Evolutionary conservation across 768 basidiomycete species (phyloP).

Genomic region (Roridomyces roridus): DNA sequence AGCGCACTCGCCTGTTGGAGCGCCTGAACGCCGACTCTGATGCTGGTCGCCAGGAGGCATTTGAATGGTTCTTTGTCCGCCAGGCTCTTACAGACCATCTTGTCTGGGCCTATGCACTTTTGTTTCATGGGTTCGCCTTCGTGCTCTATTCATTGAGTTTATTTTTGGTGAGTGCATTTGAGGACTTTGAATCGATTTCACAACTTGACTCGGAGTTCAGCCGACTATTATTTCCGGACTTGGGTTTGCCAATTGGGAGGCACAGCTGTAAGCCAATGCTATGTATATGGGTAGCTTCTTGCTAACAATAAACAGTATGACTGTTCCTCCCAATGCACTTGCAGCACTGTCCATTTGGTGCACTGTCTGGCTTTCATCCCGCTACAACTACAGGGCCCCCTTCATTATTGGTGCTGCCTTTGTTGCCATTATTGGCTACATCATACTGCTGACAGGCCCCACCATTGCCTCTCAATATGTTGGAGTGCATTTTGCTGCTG

Average conservation of each 20-base stretch:
- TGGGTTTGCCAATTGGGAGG: conserved; percentile 65
- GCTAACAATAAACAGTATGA: too few relatives aligned
- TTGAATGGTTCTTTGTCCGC: conserved; percentile 62
- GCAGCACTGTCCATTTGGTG: conserved; percentile 55
- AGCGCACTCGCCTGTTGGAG: conserved; percentile 54
- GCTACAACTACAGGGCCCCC: conserved; percentile 49
- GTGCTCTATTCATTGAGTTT: conserved; percentile 63
- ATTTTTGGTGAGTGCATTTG: conserved; percentile 48
- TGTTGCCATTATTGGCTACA: conserved; percentile 63
- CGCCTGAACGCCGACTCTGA: conserved; percentile 61
- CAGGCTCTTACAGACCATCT: conserved; percentile 64
- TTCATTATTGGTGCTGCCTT: conserved; percentile 58
- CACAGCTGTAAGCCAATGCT: conserved; percentile 50
- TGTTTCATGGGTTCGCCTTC: conserved; percentile 69
- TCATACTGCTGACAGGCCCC: conserved; percentile 55
- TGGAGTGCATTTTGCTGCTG: conserved; percentile 60
- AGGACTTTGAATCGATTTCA: neutral
- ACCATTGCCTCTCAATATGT: conserved; percentile 63
- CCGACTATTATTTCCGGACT: conserved; percentile 65
- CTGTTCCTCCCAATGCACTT: conserved; percentile 62
- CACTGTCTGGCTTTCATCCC: conserved; percentile 59
- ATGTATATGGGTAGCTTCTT: too few relatives aligned
- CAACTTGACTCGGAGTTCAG: conserved; percentile 36
- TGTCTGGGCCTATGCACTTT: conserved; percentile 63
- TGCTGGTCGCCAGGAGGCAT: conserved; percentile 56